Evolutionary conservation across 169 alveolate species (phyloP), one percentile per base, ranked within the genome.

Genomic region (Plasmodium gaboni): DNA sequence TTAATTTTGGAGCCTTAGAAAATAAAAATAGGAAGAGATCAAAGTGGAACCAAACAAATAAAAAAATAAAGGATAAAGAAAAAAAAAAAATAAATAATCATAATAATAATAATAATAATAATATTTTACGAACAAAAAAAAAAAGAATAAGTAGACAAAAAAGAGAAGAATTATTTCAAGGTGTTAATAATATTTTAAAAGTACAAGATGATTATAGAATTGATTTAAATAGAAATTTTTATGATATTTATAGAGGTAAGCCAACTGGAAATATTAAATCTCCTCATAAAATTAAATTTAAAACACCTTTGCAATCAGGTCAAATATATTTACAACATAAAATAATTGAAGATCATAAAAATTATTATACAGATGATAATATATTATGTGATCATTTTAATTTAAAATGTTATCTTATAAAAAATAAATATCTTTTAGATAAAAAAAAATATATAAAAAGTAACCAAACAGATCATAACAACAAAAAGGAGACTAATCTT

Each of bases 311-410:
- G 48, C 60, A 22, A 13, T 15, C 51, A 26, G 10, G 61, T 32
- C 12, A 28, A 48, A 61, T 60, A 13, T 74, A 74, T 59, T 26
- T 50, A 50, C 59, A 28, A 13, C 65, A 76, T n/a, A 76, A 59
- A 57, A 76, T 64, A 26, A 17, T 28, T 15, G n/a, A 76, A 10
- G n/a, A 19, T 61, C 24, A 7, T 2, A 76, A 76, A 55, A 76
- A 32, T 1, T 76, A 50, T 55, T 32, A 64, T 26, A 48, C 89
- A 2, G 89, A 76, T 68, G 89, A 76, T 55, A 68, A 76, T 32
- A 44, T 65, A 4, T 2, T 76, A 38, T 26, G 32, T 1, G 50
- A 12, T 0, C 51, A 65, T 0, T 76, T 76, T 68, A 15, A 59
- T 59, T 64, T 76, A 57, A 55, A 76, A 32, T 48, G 73, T 57